phyloP scores from a whole-genome alignment of 176 grass and related monocot genomes.

The Avena insularis region DNA sequence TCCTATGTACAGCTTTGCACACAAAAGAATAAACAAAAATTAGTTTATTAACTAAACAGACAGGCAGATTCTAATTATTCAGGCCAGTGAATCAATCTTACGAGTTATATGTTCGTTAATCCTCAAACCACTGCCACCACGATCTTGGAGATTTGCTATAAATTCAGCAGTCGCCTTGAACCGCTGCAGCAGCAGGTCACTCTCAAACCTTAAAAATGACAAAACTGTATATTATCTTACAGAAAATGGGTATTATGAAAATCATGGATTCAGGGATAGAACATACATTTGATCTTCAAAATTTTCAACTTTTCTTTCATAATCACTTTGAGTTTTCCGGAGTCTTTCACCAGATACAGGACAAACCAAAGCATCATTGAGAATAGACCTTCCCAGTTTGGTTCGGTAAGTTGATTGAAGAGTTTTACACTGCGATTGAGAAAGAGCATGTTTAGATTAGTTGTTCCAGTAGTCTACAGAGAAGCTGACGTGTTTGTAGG shows the following conservation, averaged over 20 bases:
- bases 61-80: not conserved
- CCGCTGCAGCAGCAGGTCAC: slow-evolving; percentile 49
- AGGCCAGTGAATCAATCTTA: slow-evolving; percentile 35
- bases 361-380: slow-evolving; percentile 46
- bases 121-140: not conserved
- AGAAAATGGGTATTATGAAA: not conserved
- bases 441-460: slow-evolving; percentile 38
- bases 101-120: slow-evolving; percentile 51
- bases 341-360: slow-evolving; percentile 33
- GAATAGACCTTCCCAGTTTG: slow-evolving; percentile 42
- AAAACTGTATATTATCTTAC: not conserved
- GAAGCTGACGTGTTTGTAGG: slow-evolving; percentile 22
- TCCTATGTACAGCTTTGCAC: slow-evolving; percentile 53
- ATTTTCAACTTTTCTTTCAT: slow-evolving; percentile 43
- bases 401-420: slow-evolving; percentile 45
- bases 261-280: not conserved
- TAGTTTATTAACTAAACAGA: slow-evolving; percentile 16
- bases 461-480: not conserved
- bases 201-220: slow-evolving; percentile 50
- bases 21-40: not conserved
- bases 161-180: slow-evolving; percentile 41
- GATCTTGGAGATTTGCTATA: slow-evolving; percentile 42
- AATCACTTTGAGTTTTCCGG: slow-evolving; percentile 37
- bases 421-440: slow-evolving; percentile 36
- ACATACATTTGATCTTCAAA: slow-evolving; percentile 43